Conservation (phyloP, 2,329 filamentous ascomycete species). For the Dactylellina parvicollis region DNA sequence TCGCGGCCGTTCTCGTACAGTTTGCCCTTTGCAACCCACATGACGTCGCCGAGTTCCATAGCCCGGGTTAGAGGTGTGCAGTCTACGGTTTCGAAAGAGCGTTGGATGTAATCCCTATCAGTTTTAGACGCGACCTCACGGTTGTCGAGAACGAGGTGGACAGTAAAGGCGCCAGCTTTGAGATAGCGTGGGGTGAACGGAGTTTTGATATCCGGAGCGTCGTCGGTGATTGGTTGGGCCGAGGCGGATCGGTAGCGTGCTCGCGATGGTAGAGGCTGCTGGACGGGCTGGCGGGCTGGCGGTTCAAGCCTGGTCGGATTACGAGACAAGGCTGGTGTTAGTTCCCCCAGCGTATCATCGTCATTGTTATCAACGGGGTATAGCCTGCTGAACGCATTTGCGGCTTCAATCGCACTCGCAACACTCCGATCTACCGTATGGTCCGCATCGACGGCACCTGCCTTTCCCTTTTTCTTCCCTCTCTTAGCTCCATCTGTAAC, state of each 20-base stretch:
- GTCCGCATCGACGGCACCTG: not conserved
- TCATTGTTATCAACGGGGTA: too few species aligned
- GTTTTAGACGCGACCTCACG: conserved; percentile 76
- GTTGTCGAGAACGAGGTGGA: conserved; percentile 77
- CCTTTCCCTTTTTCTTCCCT: conserved; percentile 12
- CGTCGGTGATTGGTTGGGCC: conserved; percentile 47
- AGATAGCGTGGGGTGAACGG: conserved; percentile 70
- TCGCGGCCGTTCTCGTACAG: conserved; percentile 60
- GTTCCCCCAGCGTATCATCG: too few species aligned
- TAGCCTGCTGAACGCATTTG: conserved; percentile 18
- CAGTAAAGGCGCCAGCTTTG: conserved; percentile 73
- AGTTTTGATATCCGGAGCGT: conserved; percentile 57
- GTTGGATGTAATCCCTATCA: conserved; percentile 80
- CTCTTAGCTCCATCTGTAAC: conserved; percentile 2
- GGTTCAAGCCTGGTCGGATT: not conserved
- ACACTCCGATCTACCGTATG: conserved; percentile 21
- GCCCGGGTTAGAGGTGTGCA: conserved; percentile 73
- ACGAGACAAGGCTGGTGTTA: too few species aligned
- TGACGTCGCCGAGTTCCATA: conserved; percentile 77
- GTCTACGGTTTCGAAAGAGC: conserved; percentile 74
- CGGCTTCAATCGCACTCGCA: conserved; percentile 21
- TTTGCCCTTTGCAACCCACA: conserved; percentile 79
- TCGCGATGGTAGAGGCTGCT: conserved; percentile 13
- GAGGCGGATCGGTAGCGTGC: conserved; percentile 24
- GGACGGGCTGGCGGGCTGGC: not conserved